A percentile compares a stretch with the other conserved stretches of the same genome.
These are phyloP conservation scores for Cicer chorassanicum DNA, from an alignment of 306 rosid species.

Conservation along the genomic window DNA sequence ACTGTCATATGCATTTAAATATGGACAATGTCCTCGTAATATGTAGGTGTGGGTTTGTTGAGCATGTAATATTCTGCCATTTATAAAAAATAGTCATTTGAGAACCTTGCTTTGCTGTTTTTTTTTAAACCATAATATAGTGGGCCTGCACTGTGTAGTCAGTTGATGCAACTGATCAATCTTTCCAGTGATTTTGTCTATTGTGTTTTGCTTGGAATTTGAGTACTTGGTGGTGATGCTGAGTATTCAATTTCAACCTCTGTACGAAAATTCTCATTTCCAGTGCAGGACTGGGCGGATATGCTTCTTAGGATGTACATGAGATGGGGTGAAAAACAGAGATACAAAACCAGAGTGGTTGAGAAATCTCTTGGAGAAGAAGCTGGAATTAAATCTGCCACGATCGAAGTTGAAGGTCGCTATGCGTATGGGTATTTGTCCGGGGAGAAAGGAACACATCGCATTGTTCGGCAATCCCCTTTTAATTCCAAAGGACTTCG, in stretches of 20 bases:
- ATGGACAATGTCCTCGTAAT: slow-evolving; percentile 12
- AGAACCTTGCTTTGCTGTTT: slow-evolving; percentile 27
- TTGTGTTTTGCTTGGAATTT: slow-evolving; percentile 36
- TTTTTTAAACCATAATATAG: slow-evolving; percentile 1
- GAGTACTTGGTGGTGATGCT: slow-evolving; percentile 46
- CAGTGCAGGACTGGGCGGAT: slow-evolving; percentile 99
- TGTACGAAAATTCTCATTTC: slow-evolving; percentile 54
- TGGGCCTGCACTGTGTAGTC: slow-evolving; percentile 4
- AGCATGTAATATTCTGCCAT: slow-evolving; percentile 30
- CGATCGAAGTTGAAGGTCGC: slow-evolving; percentile 92
- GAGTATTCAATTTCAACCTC: slow-evolving; percentile 45
- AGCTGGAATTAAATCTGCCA: slow-evolving; percentile 97
- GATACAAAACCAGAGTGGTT: slow-evolving; percentile 83
- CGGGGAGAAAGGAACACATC: slow-evolving; percentile 98
- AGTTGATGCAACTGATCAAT: slow-evolving; percentile 17
- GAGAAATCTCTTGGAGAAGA: slow-evolving; percentile 94
- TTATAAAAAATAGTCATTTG: slow-evolving; percentile 4
- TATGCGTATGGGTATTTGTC: slow-evolving; percentile 95
- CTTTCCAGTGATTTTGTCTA: slow-evolving; percentile 11
- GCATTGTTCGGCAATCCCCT: slow-evolving; percentile 92
- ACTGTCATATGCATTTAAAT: slow-evolving; percentile 28
- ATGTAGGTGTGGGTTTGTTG: slow-evolving; percentile 17
- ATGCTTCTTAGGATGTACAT: slow-evolving; percentile 97
- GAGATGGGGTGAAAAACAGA: slow-evolving; percentile 96
- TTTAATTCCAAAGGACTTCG: slow-evolving; percentile 96